A percentile compares a stretch with the other conserved stretches of the same genome.
These are phyloP conservation scores for Triticum monococcum DNA, from an alignment of 176 grass and related monocot species.

Conservation along the genomic window DNA sequence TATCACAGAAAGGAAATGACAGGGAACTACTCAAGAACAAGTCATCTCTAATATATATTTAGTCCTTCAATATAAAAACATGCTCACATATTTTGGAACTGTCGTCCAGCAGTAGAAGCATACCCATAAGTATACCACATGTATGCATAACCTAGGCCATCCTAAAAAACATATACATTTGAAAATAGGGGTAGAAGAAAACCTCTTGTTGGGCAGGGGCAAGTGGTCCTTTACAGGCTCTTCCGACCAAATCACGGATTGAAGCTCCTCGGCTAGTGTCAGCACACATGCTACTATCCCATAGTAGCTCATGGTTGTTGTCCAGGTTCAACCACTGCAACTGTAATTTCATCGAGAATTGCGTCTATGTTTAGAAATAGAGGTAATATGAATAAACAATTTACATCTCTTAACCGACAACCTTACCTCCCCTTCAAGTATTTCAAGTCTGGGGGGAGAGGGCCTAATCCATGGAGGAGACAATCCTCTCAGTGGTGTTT, in stretches of 20 bases:
- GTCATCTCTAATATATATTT: background rate
- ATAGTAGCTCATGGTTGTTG: conserved; percentile 83
- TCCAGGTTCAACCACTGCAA: conserved; percentile 86
- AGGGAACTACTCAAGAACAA: background rate
- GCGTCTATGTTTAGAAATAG: conserved; percentile 23
- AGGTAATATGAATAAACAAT: conserved; percentile 6
- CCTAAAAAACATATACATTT: conserved; percentile 22
- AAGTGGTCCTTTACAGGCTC: conserved; percentile 84
- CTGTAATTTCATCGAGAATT: conserved; percentile 49
- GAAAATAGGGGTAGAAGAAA: conserved; percentile 42
- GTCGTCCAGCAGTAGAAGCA: background rate
- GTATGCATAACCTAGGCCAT: background rate
- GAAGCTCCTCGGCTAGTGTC: conserved; percentile 73
- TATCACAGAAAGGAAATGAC: background rate
- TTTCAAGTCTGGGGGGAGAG: conserved; percentile 76
- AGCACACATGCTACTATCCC: conserved; percentile 92
- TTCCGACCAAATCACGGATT: conserved; percentile 77
- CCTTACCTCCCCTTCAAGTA: conserved; percentile 90
- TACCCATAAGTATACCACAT: background rate
- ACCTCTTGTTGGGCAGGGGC: conserved; percentile 88
- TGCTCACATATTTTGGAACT: background rate
- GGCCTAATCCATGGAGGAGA: conserved; percentile 82
- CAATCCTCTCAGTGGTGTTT: conserved; percentile 55
- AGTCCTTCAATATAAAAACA: background rate
- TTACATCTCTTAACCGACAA: conserved; percentile 8